Base-by-base conservation (phyloP, 164 flowering plant species). In the Vitis amurensis region DNA sequence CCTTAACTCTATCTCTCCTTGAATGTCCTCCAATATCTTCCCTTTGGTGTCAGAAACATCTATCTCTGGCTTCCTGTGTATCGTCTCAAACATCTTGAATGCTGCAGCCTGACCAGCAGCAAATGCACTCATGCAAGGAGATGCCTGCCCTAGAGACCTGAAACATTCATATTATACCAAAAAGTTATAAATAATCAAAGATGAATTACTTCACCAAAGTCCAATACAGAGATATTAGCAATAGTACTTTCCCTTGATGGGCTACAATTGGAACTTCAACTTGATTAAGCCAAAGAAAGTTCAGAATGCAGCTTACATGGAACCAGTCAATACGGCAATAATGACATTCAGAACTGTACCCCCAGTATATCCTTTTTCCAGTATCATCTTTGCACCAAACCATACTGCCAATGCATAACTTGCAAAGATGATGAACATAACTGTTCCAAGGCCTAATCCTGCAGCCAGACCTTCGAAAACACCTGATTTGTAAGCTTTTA, bases 51-150 rank as follows among this genome's bases (percentile, higher is more conserved):
- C 86, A 73, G 74, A 86, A 47, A 83, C 79, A 64, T 86, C 89
- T 51, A 86, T 86, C 48, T 74, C 80, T 19, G 89, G 87, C 70
- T 79, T 78, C 75, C 89, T 81, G 2, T 75, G 63, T 12, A 86
- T 86, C 0, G 85, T 79, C 73, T 84, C 86, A 64, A 86, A 84
- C 89, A 86, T 86, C 77, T 86, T 86, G 69, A 58, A 86, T 8
- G 87, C 89, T 23, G 89, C 89, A 19, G 87, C 87, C 74, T 75
- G 82, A 56, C 89, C 89, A 14, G 87, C 84, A 29, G 86, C 83
- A 73, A 86, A 86, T 31, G 89, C 83, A 55, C 78, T 74, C 72
- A 86, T 61, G 68, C 86, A 84, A 0, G 89, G 87, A 55, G 89
- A 84, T 64, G 86, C 80, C 72, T 86, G 84, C n/a, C 87, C 87